Evolutionary conservation across 371 early-diverging fungal species (phyloP), one percentile per base, ranked within the genome.

Genomic region (Mucor lusitanicus): DNA sequence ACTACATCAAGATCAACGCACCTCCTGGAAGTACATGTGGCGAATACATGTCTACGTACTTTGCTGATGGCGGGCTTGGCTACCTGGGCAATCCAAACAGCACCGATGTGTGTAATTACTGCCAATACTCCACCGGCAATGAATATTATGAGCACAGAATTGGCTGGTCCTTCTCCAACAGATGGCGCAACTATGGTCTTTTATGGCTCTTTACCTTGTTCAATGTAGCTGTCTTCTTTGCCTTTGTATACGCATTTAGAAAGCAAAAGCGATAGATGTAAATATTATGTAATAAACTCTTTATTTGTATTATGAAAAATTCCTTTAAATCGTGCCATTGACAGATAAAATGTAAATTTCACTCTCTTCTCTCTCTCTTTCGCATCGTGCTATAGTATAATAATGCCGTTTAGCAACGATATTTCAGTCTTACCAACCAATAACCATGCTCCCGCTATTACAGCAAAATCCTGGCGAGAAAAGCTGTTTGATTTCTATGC

Each of bases 161-260:
- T 15, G 68, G 68, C 3, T 67, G 68, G 68, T 40, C 42, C 1
- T 87, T 79, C 62, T 69, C 13, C 1, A 77, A 90, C 69, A 82
- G 86, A 44, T 92, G 90, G 88, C 79, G 90, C 63, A 89, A 91
- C 75, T 78, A 87, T 65, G 85, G 85, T 15, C 84, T 91, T 42
- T 53, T 92, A 6, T 56, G 82, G 13, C 82, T 78, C 1, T 89
- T 81, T 66, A 55, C 71, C 6, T 59, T 66, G 12, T 85, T 85
- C 64, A 89, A 89, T 59, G 56, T 83, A 17, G 8, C 61, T 23
- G 72, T 84, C 23, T 70, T 76, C 64, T 2, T 81, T 17, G 35
- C n/a, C 9, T 57, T 70, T 12, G 67, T 70, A 23, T 74, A 64
- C n/a, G 28, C 54, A 33, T 64, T 57, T 25, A 58, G 74, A 64